Conservation (phyloP, 495 filamentous ascomycete species). For the Hypoxylon lienhwacheense region DNA sequence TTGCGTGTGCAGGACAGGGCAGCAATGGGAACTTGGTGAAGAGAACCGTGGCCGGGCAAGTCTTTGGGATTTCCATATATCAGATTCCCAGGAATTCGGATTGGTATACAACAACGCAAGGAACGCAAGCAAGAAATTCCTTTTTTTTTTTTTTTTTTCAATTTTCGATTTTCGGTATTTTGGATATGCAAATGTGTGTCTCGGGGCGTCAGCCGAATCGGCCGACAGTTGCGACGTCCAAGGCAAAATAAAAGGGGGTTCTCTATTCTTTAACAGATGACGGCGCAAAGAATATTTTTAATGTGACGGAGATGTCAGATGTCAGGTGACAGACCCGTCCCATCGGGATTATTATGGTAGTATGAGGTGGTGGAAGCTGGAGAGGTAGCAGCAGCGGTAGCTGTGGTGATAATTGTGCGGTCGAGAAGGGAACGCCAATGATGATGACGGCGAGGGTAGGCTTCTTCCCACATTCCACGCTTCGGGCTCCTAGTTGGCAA, state of each 20-base stretch:
- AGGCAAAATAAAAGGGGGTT: slow-evolving; percentile 4
- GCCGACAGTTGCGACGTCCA: slow-evolving; percentile 20
- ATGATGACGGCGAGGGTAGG: slow-evolving; percentile 10
- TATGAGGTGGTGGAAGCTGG: not conserved
- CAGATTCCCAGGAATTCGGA: slow-evolving; percentile 8
- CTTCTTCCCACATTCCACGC: not conserved
- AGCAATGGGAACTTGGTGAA: slow-evolving; percentile 7
- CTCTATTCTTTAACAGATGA: not conserved
- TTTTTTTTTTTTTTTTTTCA: too few relatives aligned
- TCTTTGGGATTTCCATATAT: too few relatives aligned
- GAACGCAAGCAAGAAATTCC: too few relatives aligned
- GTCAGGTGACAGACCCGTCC: slow-evolving; percentile 10
- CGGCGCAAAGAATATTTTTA: slow-evolving; percentile 5
- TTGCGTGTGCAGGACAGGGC: slow-evolving; percentile 15
- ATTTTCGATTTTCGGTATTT: too few relatives aligned
- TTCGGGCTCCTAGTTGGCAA: not conserved
- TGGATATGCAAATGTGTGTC: not conserved
- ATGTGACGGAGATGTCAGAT: slow-evolving; percentile 23
- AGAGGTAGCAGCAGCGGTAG: not conserved
- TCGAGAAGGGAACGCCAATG: not conserved
- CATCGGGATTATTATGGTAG: not conserved
- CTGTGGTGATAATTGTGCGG: not conserved
- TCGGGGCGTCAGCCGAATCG: slow-evolving; percentile 19
- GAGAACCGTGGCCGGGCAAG: slow-evolving; percentile 7
- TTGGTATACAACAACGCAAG: slow-evolving; percentile 17